These are phyloP conservation scores for Hypoxylon sp. DNA, from an alignment of 2,329 filamentous ascomycete genomes.

Conservation along the genomic window DNA sequence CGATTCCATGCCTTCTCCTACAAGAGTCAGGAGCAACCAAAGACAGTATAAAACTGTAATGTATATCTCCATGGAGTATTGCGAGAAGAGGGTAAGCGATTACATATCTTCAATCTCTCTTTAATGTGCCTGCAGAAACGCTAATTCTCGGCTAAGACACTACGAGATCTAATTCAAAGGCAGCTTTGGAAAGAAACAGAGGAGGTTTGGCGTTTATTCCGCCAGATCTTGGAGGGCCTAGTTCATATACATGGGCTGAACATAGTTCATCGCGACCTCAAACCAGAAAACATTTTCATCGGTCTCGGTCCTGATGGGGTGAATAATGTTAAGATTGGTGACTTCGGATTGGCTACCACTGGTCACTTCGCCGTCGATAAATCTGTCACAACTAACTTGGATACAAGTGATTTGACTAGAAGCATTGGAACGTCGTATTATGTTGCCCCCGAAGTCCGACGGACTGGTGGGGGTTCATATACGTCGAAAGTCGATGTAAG, in stretches of 20 bases:
- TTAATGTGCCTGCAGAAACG: conserved; percentile 3
- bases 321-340: conserved; percentile 94
- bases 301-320: conserved; percentile 75
- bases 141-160: conserved; percentile 67
- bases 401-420: conserved; percentile 76
- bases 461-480: conserved; percentile 81
- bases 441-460: conserved; percentile 91
- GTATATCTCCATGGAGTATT: conserved; percentile 99
- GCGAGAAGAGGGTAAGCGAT: conserved; percentile 81
- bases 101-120: not conserved
- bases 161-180: conserved; percentile 87
- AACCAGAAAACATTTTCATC: conserved; percentile 98
- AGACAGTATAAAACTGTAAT: conserved; percentile 78
- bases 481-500: conserved; percentile 91
- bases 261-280: conserved; percentile 95
- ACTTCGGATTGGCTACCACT: conserved; percentile 94
- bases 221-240: conserved; percentile 91
- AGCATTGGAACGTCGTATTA: conserved; percentile 88
- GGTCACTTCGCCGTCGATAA: conserved; percentile 80
- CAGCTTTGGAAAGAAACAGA: conserved; percentile 80
- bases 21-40: conserved; percentile 57
- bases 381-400: conserved; percentile 58
- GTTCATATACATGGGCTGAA: conserved; percentile 90
- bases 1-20: conserved; percentile 47
- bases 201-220: conserved; percentile 90